Conservation (phyloP, 2,329 filamentous ascomycete species). For the Aspergillus quadricinctus region DNA sequence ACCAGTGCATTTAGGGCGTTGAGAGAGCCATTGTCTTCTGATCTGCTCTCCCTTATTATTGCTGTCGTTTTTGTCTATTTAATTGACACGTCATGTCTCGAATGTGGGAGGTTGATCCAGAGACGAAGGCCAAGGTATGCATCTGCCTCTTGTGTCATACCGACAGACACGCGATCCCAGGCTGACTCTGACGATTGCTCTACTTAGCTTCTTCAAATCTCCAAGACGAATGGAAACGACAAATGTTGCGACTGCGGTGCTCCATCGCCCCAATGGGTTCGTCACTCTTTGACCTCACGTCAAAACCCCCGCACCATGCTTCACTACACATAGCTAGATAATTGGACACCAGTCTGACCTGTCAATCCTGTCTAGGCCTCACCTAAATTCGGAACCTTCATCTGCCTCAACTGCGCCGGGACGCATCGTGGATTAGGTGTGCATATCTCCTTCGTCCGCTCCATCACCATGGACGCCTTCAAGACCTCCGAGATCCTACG, state of each 20-base stretch:
- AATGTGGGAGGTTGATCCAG: constrained; percentile 99
- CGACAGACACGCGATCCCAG: constrained; percentile 8
- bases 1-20: background rate
- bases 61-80: background rate
- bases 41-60: background rate
- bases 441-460: constrained; percentile 96
- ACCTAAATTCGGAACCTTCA: constrained; percentile 97
- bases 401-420: constrained; percentile 93
- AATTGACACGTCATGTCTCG: constrained; percentile 50
- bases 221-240: constrained; percentile 85
- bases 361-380: constrained; percentile 50
- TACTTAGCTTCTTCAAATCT: constrained; percentile 75
- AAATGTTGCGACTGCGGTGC: constrained; percentile 92
- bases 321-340: background rate
- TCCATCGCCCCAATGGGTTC: constrained; percentile 95
- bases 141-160: background rate
- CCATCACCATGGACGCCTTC: constrained; percentile 98
- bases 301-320: background rate
- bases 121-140: constrained; percentile 86
- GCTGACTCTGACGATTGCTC: constrained; percentile 2
- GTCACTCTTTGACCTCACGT: constrained; percentile 15
- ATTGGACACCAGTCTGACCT: background rate
- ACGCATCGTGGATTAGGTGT: constrained; percentile 92
- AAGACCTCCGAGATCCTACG: constrained; percentile 87
- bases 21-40: constrained; percentile 1